phyloP scores from a whole-genome alignment of 371 early-diverging fungal genomes.

The Cokeromyces recurvatus region DNA sequence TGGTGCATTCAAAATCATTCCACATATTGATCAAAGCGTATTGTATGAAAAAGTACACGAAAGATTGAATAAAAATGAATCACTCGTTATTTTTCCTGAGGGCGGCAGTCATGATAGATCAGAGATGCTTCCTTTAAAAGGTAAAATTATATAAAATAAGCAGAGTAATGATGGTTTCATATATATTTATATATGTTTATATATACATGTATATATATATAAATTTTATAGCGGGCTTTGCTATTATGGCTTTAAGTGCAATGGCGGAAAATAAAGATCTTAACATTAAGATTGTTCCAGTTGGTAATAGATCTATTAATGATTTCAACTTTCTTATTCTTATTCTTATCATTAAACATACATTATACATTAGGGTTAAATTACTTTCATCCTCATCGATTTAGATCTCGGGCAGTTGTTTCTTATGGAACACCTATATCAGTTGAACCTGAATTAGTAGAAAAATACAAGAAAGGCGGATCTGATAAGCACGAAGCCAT shows the following conservation, averaged over 20 bases:
- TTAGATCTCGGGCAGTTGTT: conserved; percentile 83
- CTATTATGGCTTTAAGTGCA: conserved; percentile 81
- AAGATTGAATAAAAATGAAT: conserved; percentile 55
- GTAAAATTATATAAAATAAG: no score
- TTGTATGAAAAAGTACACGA: conserved; percentile 72
- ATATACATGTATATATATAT: no score
- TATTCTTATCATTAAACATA: not conserved
- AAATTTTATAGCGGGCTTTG: conserved; percentile 54
- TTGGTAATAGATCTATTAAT: no score
- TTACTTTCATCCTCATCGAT: conserved; percentile 89
- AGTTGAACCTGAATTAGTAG: conserved; percentile 61
- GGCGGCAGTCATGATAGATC: conserved; percentile 88
- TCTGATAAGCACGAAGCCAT: conserved; percentile 65
- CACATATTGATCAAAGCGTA: conserved; percentile 72
- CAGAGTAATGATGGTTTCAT: not conserved
- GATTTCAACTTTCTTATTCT: no score
- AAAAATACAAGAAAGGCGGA: conserved; percentile 69
- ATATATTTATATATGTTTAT: no score
- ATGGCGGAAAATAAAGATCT: conserved; percentile 69
- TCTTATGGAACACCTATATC: conserved; percentile 81
- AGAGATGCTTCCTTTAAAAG: conserved; percentile 84
- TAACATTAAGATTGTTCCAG: conserved; percentile 84
- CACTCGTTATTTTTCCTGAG: conserved; percentile 89
- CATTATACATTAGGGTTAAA: conserved; percentile 51
- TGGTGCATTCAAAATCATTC: conserved; percentile 54